These are phyloP conservation scores for Hirschioporus abietinus DNA, from an alignment of 768 basidiomycete species.

Conservation along the genomic window DNA sequence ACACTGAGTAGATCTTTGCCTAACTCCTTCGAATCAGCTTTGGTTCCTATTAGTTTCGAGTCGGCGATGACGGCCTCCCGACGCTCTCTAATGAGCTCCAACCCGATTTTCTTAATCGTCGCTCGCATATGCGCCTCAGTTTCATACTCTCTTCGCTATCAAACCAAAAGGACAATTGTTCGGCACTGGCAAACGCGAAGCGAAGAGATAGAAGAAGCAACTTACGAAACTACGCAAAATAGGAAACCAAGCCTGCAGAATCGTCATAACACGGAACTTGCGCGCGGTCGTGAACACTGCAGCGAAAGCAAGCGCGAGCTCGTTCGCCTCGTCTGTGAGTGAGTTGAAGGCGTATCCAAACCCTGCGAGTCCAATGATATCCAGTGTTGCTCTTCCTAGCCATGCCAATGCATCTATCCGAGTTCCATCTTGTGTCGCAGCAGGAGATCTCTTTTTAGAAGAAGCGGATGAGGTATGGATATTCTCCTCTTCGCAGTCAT, in stretches of 20 bases:
- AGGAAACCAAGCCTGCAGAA: constrained; percentile 56
- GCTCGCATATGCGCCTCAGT: constrained; percentile 37
- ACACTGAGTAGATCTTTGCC: constrained; percentile 54
- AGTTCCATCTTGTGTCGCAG: background rate
- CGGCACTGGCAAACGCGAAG: constrained; percentile 9
- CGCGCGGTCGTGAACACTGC: constrained; percentile 49
- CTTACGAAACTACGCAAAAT: constrained; percentile 48
- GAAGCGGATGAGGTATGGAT: background rate
- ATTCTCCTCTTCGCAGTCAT: background rate
- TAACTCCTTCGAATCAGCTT: constrained; percentile 28
- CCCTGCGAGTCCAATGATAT: constrained; percentile 73
- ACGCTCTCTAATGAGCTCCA: constrained; percentile 47
- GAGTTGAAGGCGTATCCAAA: constrained; percentile 53
- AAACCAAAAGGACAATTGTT: constrained; percentile 5
- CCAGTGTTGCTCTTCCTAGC: constrained; percentile 65
- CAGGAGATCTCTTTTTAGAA: background rate
- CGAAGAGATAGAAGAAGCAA: constrained; percentile 12
- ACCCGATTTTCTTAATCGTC: constrained; percentile 50
- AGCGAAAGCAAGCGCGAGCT: constrained; percentile 51
- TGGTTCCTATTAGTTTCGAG: constrained; percentile 18
- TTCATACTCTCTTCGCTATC: constrained; percentile 41
- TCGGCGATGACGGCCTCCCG: constrained; percentile 32
- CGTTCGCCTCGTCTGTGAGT: constrained; percentile 41
- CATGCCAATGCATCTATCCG: constrained; percentile 57
- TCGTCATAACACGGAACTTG: constrained; percentile 45